Conservation (phyloP, 176 grass and related monocot species). For the Hsuehochloa calcarea region DNA sequence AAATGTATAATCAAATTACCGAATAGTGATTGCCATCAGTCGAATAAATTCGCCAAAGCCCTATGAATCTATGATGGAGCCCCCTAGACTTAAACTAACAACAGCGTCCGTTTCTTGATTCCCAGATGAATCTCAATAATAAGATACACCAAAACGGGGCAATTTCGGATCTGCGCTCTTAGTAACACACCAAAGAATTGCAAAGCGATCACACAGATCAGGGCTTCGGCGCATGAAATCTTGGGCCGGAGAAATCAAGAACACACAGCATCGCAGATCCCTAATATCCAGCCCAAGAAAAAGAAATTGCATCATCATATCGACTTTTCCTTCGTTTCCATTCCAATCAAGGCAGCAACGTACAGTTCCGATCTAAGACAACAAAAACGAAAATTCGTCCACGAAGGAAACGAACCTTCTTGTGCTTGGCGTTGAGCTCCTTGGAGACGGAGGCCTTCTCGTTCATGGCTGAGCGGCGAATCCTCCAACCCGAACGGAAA, state of each 20-base stretch:
- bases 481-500: background rate
- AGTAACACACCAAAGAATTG: background rate
- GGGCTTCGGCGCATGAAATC: background rate
- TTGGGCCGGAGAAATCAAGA: background rate
- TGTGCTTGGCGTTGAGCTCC: slow-evolving; percentile 96
- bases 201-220: background rate
- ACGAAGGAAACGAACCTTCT: slow-evolving; percentile 52
- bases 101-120: background rate
- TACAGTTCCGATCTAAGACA: slow-evolving; percentile 22
- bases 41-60: background rate
- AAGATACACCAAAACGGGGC: background rate
- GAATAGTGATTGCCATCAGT: background rate
- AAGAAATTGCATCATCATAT: background rate
- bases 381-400: background rate
- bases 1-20: background rate
- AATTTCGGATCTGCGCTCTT: slow-evolving; percentile 30
- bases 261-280: slow-evolving; percentile 23
- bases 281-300: background rate
- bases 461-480: slow-evolving; percentile 63
- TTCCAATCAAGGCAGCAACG: background rate
- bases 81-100: background rate
- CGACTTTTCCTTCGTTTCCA: background rate
- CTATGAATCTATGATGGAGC: background rate
- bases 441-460: slow-evolving; percentile 92
- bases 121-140: background rate